Conservation (phyloP, 192 early-diverging fungal species). For the Entomortierella chlamydospora region DNA sequence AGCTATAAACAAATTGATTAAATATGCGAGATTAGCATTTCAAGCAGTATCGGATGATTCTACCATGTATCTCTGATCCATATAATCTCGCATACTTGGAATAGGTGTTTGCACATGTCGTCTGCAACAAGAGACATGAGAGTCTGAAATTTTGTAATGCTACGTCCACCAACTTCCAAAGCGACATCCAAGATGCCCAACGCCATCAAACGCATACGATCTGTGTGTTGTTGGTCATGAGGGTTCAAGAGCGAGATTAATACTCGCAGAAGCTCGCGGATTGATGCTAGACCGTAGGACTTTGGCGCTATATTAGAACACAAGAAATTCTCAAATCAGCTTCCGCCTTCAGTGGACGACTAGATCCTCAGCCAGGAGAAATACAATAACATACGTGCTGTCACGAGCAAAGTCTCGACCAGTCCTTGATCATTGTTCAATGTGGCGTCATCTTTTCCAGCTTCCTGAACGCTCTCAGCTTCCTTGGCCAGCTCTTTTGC, state of each 20-base stretch:
- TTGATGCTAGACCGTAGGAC: slow-evolving; percentile 87
- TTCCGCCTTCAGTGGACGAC: not conserved
- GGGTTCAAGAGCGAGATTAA: slow-evolving; percentile 92
- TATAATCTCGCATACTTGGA: slow-evolving; percentile 72
- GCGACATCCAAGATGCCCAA: slow-evolving; percentile 88
- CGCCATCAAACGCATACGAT: slow-evolving; percentile 92
- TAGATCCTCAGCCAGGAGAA: not conserved
- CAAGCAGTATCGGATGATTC: not conserved
- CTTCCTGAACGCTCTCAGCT: not conserved
- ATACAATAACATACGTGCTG: slow-evolving; percentile 10
- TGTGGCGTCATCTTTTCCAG: slow-evolving; percentile 20
- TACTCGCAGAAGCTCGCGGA: slow-evolving; percentile 90
- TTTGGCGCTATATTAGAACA: slow-evolving; percentile 38
- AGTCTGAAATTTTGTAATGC: slow-evolving; percentile 71
- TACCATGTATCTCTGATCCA: too few species aligned
- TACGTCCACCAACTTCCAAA: slow-evolving; percentile 86
- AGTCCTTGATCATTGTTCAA: slow-evolving; percentile 14
- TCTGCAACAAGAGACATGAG: slow-evolving; percentile 81
- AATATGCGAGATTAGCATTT: not conserved
- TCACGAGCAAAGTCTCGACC: slow-evolving; percentile 7
- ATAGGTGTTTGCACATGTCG: slow-evolving; percentile 87
- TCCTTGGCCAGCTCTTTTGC: slow-evolving; percentile 9
- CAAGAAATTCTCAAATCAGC: not conserved
- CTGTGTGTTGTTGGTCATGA: slow-evolving; percentile 90
- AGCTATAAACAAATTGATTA: not conserved